Evolutionary conservation across 495 filamentous ascomycete species (phyloP), one percentile per base, ranked within the genome.

Genomic region (Penicillium angulare): DNA sequence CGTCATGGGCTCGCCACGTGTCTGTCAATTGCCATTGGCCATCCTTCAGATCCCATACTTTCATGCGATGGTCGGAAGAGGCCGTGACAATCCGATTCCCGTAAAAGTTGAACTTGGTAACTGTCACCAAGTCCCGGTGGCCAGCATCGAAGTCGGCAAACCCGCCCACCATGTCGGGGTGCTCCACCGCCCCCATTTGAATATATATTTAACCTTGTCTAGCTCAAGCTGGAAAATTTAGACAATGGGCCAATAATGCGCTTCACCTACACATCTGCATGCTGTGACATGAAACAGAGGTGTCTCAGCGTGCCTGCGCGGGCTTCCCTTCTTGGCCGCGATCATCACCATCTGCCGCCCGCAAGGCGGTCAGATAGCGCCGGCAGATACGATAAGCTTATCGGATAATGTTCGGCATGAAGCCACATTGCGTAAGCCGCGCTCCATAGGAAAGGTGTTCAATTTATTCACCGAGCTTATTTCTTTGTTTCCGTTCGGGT

Each of bases 21-120:
- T 97, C 93, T 56, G 82, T 85, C 34, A 91, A 69, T 32, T 82
- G 79, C 90, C 90, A 96, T 40, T 83, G 73, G 12, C 83, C 84
- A 56, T 90, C 83, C 54, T 84, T 83, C 52, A 91, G 81, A 34
- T 95, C 90, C 80, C 90, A 97, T 24, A 97, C 87, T 64, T 90
- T 90, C 57, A 99, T 86, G 63, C 86, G 88, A 61, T 96, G 95
- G 69, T 99, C 93, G 2, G 90, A 86, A 29, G 88, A 93, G 23
- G 88, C 89, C 9, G 92, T 92, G 23, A 91, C 88, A 70, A 92
- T 88, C 52, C 92, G 89, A 56, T 86, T 91, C 50, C 93, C 93
- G 64, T 92, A 92, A 59, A 79, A 81, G 72, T 97, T 86, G 78
- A 75, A 79, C 46, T 69, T 72, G 35, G 71, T 75, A 41, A 78